Base-by-base conservation (phyloP, 306 rosid genomes). In the Quercus ilex region DNA sequence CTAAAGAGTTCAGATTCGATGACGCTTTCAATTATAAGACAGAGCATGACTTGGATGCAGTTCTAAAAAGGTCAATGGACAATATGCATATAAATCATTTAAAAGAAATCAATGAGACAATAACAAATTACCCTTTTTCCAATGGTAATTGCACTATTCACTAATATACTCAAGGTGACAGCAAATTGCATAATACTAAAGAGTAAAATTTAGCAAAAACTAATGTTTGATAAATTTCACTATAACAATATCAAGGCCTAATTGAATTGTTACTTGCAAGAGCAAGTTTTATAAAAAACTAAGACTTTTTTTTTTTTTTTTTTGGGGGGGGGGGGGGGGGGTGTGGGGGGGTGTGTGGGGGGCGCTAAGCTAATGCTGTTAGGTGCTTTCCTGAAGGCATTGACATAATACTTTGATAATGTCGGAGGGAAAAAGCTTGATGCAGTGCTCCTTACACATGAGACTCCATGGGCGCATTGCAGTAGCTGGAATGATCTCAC, bases 401-500 rank as follows among this genome's bases (percentile, higher is more conserved):
- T 33, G 90, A 90, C 87, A 88, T 92, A 35, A 3, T 92, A 92
- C 83, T 92, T 92, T 77, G 92, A 90, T 51, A 92, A 87, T 65
- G 92, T 91, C 51, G 94, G 94, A 15, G 92, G 91, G 5, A 84
- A 89, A 52, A 89, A 78, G 87, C 87, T 91, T 26, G 91, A 89
- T 12, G 90, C 92, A 31, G 92, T 83, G 31, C 88, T 89, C 13
- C 3, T 72, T 20, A 88, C 9, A 91, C 87, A 83, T 86, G 90
- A 83, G 88, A 71, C 53, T 80, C 73, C 78, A 77, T 0, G 91
- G 91, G 9, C 79, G 92, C 59, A 83, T 89, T 14, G 87, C 78
- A 28, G 82, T 74, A 30, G 89, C 88, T 4, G 96, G 96, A 74
- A 87, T 93, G 96, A 83, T 88, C 56, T 79, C 86, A 6, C 83